These are phyloP conservation scores for Tulasnella sp. DNA, from an alignment of 768 basidiomycete species.

Conservation along the genomic window DNA sequence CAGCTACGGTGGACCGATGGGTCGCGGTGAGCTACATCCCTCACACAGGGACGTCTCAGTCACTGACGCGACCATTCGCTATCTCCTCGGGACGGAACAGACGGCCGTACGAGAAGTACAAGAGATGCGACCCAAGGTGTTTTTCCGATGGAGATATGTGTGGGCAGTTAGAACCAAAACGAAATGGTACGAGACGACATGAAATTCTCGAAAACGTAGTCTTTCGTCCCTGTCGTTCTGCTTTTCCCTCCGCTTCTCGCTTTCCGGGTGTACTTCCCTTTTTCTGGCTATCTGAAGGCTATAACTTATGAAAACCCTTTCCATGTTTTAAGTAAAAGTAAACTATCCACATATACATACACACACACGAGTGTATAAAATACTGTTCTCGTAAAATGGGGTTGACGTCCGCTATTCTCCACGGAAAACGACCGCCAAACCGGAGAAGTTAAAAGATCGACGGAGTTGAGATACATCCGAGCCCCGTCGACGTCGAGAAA, in stretches of 20 bases:
- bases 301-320: not conserved
- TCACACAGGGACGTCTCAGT: not conserved
- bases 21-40: constrained; percentile 1
- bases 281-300: not conserved
- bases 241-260: not conserved
- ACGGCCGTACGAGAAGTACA: constrained; percentile 20
- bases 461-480: not conserved
- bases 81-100: not conserved
- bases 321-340: not conserved
- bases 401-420: not conserved
- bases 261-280: too few species aligned
- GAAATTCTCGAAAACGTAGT: not conserved
- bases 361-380: not conserved
- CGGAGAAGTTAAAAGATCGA: not conserved
- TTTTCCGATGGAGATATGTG: constrained; percentile 24
- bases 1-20: not conserved
- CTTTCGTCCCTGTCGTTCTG: not conserved
- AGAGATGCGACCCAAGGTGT: constrained; percentile 14
- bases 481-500: not conserved
- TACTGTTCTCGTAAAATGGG: not conserved
- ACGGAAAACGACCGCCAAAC: not conserved
- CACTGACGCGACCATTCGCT: not conserved
- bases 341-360: too few species aligned
- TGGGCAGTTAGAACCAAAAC: constrained; percentile 18
- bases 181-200: constrained; percentile 13